These are phyloP conservation scores for Aspergillus ostianus DNA, from an alignment of 495 filamentous ascomycete genomes.

Conservation along the genomic window DNA sequence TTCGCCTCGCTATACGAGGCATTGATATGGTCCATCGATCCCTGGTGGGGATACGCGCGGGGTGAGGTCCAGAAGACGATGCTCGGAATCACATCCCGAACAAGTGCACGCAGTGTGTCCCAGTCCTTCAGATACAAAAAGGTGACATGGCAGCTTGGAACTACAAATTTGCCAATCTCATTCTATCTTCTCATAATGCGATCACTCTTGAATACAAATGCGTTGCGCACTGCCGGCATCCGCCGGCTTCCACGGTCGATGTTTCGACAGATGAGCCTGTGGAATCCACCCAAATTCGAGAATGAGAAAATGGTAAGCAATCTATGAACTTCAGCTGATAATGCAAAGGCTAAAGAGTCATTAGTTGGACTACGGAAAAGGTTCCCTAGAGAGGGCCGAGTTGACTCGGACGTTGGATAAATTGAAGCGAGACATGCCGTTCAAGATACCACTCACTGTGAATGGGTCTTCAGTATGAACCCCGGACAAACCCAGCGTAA, in stretches of 20 bases:
- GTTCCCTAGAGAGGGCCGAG: slow-evolving; percentile 26
- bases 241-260: neutral
- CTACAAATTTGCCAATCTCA: neutral
- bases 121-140: neutral
- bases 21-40: neutral
- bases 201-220: neutral
- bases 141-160: neutral
- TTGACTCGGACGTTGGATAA: slow-evolving; percentile 27
- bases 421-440: slow-evolving; percentile 28
- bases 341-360: slow-evolving; percentile 2
- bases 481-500: neutral
- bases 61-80: neutral
- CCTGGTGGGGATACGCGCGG: neutral
- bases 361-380: slow-evolving; percentile 31
- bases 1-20: neutral
- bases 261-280: slow-evolving; percentile 9
- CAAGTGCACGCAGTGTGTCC: neutral
- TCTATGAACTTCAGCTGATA: neutral
- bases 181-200: neutral
- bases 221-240: neutral
- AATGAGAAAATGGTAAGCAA: slow-evolving; percentile 30
- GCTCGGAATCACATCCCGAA: slow-evolving; percentile 6
- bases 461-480: slow-evolving; percentile 25
- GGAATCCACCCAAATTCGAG: slow-evolving; percentile 31
- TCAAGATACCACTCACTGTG: slow-evolving; percentile 29